Percentiles rank a stretch among this genome's conserved stretches.
Evolutionary conservation across 2,329 filamentous ascomycete species (phyloP).

Genomic region (Rhexocercosporidium sp.): DNA sequence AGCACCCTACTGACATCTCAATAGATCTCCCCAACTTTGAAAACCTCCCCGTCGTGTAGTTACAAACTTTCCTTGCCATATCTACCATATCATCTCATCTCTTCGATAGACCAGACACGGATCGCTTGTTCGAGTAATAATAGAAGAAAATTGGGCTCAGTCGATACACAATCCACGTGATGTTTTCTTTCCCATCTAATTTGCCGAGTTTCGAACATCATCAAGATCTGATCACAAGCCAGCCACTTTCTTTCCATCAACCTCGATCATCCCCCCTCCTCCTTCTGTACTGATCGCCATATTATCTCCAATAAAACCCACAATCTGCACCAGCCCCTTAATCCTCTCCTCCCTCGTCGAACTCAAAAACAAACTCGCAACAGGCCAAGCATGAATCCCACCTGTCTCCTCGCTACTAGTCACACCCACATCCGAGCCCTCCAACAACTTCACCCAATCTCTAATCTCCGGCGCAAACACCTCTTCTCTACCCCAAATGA

Average conservation of each 20-base stretch:
- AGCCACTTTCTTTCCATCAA: neutral
- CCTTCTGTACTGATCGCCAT: slow-evolving; percentile 15
- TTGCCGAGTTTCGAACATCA: neutral
- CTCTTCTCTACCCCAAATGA: slow-evolving; percentile 78
- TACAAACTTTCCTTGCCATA: no score
- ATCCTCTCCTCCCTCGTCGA: slow-evolving; percentile 54
- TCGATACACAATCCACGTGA: neutral
- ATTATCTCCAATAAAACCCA: slow-evolving; percentile 35
- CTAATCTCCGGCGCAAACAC: slow-evolving; percentile 75
- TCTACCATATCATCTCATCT: no score
- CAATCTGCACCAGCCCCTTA: slow-evolving; percentile 54
- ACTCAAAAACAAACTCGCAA: slow-evolving; percentile 65
- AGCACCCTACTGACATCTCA: no score
- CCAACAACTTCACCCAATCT: slow-evolving; percentile 60
- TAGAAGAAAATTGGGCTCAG: no score
- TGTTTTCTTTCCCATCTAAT: neutral
- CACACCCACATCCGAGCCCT: slow-evolving; percentile 54
- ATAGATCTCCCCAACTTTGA: no score
- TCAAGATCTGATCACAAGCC: neutral
- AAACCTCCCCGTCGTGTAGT: no score
- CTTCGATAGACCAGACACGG: no score
- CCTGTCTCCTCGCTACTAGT: slow-evolving; percentile 61
- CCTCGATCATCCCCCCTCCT: neutral
- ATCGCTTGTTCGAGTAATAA: no score
- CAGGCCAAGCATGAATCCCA: slow-evolving; percentile 83